Base-by-base conservation (phyloP, 2,329 filamentous ascomycete species). In the Escovopsis sp. region DNA sequence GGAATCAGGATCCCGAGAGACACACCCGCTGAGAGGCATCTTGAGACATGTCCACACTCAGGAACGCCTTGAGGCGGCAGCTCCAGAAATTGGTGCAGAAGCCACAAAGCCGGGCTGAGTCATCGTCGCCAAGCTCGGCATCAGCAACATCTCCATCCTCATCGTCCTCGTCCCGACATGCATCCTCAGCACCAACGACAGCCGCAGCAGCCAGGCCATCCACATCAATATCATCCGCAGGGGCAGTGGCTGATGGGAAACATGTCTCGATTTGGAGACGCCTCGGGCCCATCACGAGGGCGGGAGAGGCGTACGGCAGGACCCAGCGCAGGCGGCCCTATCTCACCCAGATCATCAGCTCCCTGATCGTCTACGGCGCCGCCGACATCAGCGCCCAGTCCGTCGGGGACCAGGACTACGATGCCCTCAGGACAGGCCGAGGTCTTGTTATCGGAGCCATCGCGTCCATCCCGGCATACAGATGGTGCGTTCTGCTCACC, bases 381-480 rank as follows among this genome's bases (percentile, higher is more conserved):
- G 85, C 82, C 8, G 87, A 94, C 59, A 50, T 91, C 43, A 79
- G 77, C 37, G 85, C 86, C 38, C 87, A 94, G 63, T 68, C 70
- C 44, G 76, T 93, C 49, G 62, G 65, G 45, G 69, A 67, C 19
- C 67, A 70, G 49, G 66, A 69, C 4, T 88, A 91, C 56, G 80
- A 86, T 56, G 72, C 77, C 4, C 63, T 66, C 44, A 71, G 86
- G 37, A 89, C 85, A 0, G 57, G 73, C 43, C 70, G 87, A 41
- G 80, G 85, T 44, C 61, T 94, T 53, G 57, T 77, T 3, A 89
- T 94, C 44, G 86, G 86, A 4, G 77, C 73, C 2, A 64, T 81
- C 39, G 75, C 74, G 10, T 78, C 81, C 15, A 84, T 94, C 45
- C 88, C 88, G 1, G 75, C 73, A 38, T 94, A 88, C 58, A 75